These are phyloP conservation scores for Boletellus deceptivus DNA, from an alignment of 1,284 basidiomycete species.

Conservation along the genomic window DNA sequence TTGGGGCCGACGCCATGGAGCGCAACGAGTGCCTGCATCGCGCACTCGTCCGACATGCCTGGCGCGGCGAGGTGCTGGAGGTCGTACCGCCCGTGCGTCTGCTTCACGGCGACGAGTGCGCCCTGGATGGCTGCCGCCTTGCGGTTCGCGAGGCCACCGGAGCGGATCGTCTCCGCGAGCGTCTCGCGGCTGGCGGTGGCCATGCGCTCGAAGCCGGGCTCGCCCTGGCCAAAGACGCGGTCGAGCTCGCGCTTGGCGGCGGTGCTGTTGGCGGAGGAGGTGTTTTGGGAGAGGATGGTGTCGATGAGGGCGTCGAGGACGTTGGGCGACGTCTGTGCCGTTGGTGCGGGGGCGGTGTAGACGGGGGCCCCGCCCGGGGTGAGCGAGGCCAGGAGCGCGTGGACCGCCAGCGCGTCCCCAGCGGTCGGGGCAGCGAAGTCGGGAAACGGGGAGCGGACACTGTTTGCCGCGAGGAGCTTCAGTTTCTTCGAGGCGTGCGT, in stretches of 20 bases:
- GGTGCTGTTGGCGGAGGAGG: slow-evolving; percentile 61
- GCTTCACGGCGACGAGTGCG: slow-evolving; percentile 50
- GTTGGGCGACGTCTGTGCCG: slow-evolving; percentile 52
- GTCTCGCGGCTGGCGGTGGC: slow-evolving; percentile 48
- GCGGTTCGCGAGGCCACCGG: slow-evolving; percentile 72
- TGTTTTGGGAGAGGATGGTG: slow-evolving; percentile 76
- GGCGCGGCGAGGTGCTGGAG: slow-evolving; percentile 51
- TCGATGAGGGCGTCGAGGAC: slow-evolving; percentile 72
- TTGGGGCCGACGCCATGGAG: slow-evolving; percentile 76
- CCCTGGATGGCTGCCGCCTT: slow-evolving; percentile 70
- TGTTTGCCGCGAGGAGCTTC: slow-evolving; percentile 47
- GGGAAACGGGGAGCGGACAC: slow-evolving; percentile 52
- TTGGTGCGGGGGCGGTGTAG: slow-evolving; percentile 16
- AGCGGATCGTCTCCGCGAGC: slow-evolving; percentile 61
- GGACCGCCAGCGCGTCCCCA: slow-evolving; percentile 46
- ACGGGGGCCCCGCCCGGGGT: slow-evolving; percentile 27
- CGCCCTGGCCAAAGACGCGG: slow-evolving; percentile 49
- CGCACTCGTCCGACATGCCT: slow-evolving; percentile 48
- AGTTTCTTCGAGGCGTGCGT: slow-evolving; percentile 45
- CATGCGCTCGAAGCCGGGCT: slow-evolving; percentile 60
- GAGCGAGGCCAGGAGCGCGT: slow-evolving; percentile 42
- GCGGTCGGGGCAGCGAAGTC: slow-evolving; percentile 50
- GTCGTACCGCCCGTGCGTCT: slow-evolving; percentile 54
- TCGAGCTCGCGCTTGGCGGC: slow-evolving; percentile 63
- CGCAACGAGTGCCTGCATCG: slow-evolving; percentile 68